phyloP scores from a whole-genome alignment of 805 yeast species.

The Kodamaea jinghongensis region DNA sequence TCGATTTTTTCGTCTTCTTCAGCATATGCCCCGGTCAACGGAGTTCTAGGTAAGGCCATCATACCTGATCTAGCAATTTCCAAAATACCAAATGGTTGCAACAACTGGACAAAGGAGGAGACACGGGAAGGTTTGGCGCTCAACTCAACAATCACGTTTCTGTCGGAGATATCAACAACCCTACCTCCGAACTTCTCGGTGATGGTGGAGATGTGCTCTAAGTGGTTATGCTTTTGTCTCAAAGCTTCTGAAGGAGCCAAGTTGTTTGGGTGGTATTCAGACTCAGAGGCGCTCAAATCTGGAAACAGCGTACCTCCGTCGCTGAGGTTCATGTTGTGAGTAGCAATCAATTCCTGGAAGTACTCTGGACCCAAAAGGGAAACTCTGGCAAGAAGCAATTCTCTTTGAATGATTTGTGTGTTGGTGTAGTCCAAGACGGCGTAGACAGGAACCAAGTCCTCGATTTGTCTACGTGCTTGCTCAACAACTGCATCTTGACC shows the following conservation, averaged over 20 bases:
- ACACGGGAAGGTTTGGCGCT: slow-evolving; percentile 92
- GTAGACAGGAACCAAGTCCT: slow-evolving; percentile 96
- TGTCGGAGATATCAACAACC: slow-evolving; percentile 86
- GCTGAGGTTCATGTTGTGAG: slow-evolving; percentile 55
- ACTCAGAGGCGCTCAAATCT: slow-evolving; percentile 42
- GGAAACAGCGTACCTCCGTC: slow-evolving; percentile 41
- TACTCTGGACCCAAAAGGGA: slow-evolving; percentile 97
- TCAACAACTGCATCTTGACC: slow-evolving; percentile 97
- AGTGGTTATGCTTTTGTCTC: slow-evolving; percentile 88
- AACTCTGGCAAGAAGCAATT: slow-evolving; percentile 85
- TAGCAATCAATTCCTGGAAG: slow-evolving; percentile 89
- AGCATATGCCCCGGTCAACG: slow-evolving; percentile 53
- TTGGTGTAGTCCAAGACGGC: slow-evolving; percentile 94
- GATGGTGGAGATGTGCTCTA: slow-evolving; percentile 77
- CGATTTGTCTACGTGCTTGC: slow-evolving; percentile 97
- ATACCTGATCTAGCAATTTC: slow-evolving; percentile 97
- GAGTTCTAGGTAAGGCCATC: slow-evolving; percentile 98
- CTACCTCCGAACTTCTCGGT: slow-evolving; percentile 89
- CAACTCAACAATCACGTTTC: slow-evolving; percentile 91
- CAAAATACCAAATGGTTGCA: slow-evolving; percentile 93
- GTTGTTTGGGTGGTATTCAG: slow-evolving; percentile 81
- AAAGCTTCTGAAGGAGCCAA: slow-evolving; percentile 87
- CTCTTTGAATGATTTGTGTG: slow-evolving; percentile 87
- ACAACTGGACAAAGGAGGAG: slow-evolving; percentile 78
- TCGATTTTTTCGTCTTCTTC: slow-evolving; percentile 50